phyloP scores from a whole-genome alignment of 2,329 filamentous ascomycete species.

The Sporothrix phasma region DNA sequence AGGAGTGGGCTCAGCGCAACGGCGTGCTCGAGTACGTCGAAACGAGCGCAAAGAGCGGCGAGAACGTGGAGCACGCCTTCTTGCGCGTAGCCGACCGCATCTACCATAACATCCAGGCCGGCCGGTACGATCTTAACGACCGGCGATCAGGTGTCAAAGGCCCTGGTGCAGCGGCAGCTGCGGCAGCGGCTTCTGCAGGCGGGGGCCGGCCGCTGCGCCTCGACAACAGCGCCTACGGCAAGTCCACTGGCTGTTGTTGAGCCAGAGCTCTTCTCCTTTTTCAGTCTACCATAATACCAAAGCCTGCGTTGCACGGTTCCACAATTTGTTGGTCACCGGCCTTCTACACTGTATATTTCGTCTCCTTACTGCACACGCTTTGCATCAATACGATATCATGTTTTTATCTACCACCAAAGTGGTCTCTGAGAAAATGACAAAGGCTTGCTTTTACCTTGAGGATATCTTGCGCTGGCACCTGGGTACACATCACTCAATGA shows the following conservation, averaged over 20 bases:
- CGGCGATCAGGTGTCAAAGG: slow-evolving; percentile 85
- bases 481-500: no score
- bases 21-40: slow-evolving; percentile 90
- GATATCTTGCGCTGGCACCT: background rate
- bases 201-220: slow-evolving; percentile 32
- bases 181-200: slow-evolving; percentile 25
- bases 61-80: slow-evolving; percentile 89
- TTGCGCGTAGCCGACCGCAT: slow-evolving; percentile 89
- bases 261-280: background rate
- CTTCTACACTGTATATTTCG: background rate
- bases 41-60: slow-evolving; percentile 90
- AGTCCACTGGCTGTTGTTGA: slow-evolving; percentile 29
- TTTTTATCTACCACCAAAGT: background rate
- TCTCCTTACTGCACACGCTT: background rate
- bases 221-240: slow-evolving; percentile 26
- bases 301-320: background rate
- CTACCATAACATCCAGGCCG: slow-evolving; percentile 92
- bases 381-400: background rate
- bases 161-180: slow-evolving; percentile 29
- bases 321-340: background rate
- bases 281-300: background rate
- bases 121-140: slow-evolving; percentile 90
- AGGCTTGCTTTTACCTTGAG: background rate
- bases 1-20: slow-evolving; percentile 79
- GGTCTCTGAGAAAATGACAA: background rate